phyloP scores from a whole-genome alignment of 345 rosid genomes.

The Dovyalis caffra region DNA sequence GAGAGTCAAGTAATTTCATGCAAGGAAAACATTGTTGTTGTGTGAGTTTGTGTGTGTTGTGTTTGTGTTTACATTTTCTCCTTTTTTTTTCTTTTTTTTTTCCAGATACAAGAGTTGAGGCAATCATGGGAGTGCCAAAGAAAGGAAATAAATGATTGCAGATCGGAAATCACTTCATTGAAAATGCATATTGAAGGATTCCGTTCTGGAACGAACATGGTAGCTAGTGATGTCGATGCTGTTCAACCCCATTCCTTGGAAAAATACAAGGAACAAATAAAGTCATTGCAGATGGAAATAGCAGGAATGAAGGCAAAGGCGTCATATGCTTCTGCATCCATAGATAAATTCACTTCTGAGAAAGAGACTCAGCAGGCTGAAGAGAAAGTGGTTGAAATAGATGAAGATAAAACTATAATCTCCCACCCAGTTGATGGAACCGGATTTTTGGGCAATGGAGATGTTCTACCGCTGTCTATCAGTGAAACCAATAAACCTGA shows the following conservation, averaged over 20 bases:
- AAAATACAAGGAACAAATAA: constrained; percentile 58
- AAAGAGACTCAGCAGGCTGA: constrained; percentile 43
- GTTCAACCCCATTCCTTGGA: constrained; percentile 53
- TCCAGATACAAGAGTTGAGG: constrained; percentile 76
- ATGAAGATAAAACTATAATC: constrained; percentile 52
- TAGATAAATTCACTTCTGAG: constrained; percentile 35
- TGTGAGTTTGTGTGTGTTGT: background rate
- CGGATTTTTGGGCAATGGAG: constrained; percentile 27
- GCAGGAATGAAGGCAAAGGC: constrained; percentile 44
- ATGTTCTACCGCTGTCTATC: constrained; percentile 24
- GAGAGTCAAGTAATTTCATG: constrained; percentile 68
- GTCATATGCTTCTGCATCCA: constrained; percentile 29
- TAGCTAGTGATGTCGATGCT: constrained; percentile 44
- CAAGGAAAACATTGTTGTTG: background rate
- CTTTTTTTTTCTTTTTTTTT: background rate
- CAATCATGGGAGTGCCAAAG: constrained; percentile 68
- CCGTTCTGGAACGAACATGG: constrained; percentile 46
- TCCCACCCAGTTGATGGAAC: constrained; percentile 40
- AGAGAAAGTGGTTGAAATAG: constrained; percentile 64
- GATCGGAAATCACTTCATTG: constrained; percentile 87
- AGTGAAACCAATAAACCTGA: constrained; percentile 27
- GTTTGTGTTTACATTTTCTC: background rate
- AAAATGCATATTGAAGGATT: constrained; percentile 91
- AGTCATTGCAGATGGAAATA: constrained; percentile 54
- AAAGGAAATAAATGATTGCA: constrained; percentile 78